Evolutionary conservation across 371 early-diverging fungal species (phyloP).

Genomic region (Mucor circinelloides): DNA sequence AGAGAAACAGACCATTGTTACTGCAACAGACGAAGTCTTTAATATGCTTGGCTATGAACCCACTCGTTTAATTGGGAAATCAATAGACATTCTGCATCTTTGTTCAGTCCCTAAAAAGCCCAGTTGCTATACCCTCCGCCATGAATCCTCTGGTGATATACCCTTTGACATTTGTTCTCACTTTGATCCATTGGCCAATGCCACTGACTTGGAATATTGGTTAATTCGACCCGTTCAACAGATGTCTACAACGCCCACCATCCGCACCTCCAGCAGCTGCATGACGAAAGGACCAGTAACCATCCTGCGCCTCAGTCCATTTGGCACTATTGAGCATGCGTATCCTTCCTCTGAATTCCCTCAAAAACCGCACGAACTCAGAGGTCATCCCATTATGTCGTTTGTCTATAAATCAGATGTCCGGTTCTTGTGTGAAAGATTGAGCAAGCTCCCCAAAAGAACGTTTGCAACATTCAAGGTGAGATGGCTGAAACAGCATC

Average conservation of each 20-base stretch:
- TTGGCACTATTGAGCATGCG: conserved; percentile 41
- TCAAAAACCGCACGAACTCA: conserved; percentile 15
- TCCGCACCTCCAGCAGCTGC: background rate
- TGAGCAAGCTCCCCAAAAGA: conserved; percentile 16
- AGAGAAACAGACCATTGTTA: conserved; percentile 36
- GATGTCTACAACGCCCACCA: background rate
- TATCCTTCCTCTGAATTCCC: conserved; percentile 26
- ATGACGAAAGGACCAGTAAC: conserved; percentile 14
- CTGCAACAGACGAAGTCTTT: conserved; percentile 44
- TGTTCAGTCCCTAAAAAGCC: background rate
- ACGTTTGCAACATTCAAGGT: conserved; percentile 26
- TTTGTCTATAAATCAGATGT: conserved; percentile 43
- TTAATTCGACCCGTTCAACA: conserved; percentile 23
- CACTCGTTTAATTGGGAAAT: conserved; percentile 26
- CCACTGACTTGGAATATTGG: conserved; percentile 38
- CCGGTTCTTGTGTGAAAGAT: conserved; percentile 27
- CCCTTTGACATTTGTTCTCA: conserved; percentile 38
- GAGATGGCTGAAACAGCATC: conserved; percentile 28
- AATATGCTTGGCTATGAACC: conserved; percentile 33
- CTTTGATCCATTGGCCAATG: conserved; percentile 29
- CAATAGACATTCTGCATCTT: conserved; percentile 17
- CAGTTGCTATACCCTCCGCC: conserved; percentile 4
- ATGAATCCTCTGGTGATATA: conserved; percentile 19
- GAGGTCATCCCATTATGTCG: conserved; percentile 46
- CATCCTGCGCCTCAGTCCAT: conserved; percentile 31